Conservation (phyloP, 768 basidiomycete species). For the Russula brevipes region DNA sequence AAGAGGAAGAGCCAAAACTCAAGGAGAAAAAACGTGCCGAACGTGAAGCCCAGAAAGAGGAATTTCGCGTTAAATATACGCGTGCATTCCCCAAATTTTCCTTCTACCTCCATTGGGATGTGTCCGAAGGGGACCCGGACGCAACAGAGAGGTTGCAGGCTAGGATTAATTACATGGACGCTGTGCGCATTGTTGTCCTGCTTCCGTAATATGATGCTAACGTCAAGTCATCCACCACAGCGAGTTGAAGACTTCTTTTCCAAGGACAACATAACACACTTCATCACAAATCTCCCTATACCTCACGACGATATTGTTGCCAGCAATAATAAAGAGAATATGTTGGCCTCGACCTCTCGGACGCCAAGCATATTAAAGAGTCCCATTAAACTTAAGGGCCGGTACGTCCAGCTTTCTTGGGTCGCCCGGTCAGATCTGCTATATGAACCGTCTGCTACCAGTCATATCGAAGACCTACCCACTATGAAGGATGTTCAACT, state of each 20-base stretch:
- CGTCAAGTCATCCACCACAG: conserved; percentile 39
- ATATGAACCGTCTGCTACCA: conserved; percentile 17
- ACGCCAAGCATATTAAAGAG: conserved; percentile 45
- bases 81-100: conserved; percentile 68
- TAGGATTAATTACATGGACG: conserved; percentile 64
- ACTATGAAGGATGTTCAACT: conserved; percentile 39
- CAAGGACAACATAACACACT: conserved; percentile 69
- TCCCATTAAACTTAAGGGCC: conserved; percentile 56
- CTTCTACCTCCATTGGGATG: conserved; percentile 68
- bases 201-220: conserved; percentile 1
- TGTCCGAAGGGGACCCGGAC: conserved; percentile 49
- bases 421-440: neutral
- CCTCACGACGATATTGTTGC: conserved; percentile 32
- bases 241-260: conserved; percentile 86
- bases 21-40: conserved; percentile 24
- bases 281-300: conserved; percentile 61
- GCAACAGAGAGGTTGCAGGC: conserved; percentile 43
- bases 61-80: conserved; percentile 24
- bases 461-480: conserved; percentile 32
- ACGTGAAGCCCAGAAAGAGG: conserved; percentile 25
- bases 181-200: conserved; percentile 48
- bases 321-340: conserved; percentile 62
- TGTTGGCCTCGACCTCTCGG: conserved; percentile 29
- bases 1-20: conserved; percentile 21
- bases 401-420: conserved; percentile 39